phyloP scores from a whole-genome alignment of 805 yeast species.

The Monosporozyma aerobia region DNA sequence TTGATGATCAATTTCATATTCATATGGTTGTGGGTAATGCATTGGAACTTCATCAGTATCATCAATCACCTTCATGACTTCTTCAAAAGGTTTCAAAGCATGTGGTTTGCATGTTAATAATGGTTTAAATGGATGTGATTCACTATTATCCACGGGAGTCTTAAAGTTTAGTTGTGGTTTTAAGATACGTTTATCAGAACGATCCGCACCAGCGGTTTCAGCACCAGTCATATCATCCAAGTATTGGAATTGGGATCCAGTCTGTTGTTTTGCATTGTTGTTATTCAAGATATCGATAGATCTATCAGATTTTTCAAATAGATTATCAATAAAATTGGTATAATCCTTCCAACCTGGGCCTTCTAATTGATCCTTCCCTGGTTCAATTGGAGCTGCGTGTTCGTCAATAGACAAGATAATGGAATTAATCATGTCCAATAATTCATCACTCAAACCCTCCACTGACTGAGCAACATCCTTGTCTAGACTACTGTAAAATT shows the following conservation, averaged over 20 bases:
- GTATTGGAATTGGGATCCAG: slow-evolving; percentile 31
- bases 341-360: slow-evolving; percentile 51
- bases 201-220: slow-evolving; percentile 9
- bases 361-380: slow-evolving; percentile 37
- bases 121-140: slow-evolving; percentile 68
- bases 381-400: slow-evolving; percentile 18
- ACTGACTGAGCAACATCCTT: slow-evolving; percentile 33
- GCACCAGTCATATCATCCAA: slow-evolving; percentile 37
- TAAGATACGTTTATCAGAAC: slow-evolving; percentile 27
- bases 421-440: slow-evolving; percentile 40
- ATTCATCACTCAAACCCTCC: slow-evolving; percentile 32
- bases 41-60: slow-evolving; percentile 38
- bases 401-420: slow-evolving; percentile 34
- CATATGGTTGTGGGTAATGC: slow-evolving; percentile 76
- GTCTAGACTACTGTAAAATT: slow-evolving; percentile 61
- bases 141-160: slow-evolving; percentile 56
- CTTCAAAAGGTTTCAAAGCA: slow-evolving; percentile 48
- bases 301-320: slow-evolving; percentile 71
- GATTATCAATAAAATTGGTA: slow-evolving; percentile 52
- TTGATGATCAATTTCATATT: slow-evolving; percentile 57
- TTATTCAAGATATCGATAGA: slow-evolving; percentile 41
- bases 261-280: slow-evolving; percentile 11
- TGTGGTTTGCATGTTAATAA: slow-evolving; percentile 63
- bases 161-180: slow-evolving; percentile 68
- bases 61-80: slow-evolving; percentile 34